phyloP scores from a whole-genome alignment of 2,329 filamentous ascomycete species.

The Ramichloridium luteum region DNA sequence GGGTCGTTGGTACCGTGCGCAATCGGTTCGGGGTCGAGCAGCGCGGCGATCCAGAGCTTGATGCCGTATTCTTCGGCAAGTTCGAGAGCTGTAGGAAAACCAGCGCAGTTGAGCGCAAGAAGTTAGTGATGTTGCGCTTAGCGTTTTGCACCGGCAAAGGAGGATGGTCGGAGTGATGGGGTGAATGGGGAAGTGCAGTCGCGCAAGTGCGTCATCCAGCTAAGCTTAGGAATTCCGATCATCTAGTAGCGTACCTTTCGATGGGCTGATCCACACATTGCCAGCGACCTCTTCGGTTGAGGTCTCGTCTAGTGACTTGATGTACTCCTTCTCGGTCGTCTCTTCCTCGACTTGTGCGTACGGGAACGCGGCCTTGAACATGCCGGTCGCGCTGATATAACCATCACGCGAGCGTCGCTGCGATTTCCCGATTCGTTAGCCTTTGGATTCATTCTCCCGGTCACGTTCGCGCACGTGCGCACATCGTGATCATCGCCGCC shows the following conservation, averaged over 20 bases:
- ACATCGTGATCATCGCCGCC: too few species aligned
- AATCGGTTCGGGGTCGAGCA: constrained; percentile 80
- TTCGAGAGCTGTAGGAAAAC: constrained; percentile 61
- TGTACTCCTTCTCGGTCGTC: constrained; percentile 63
- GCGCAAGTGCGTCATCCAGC: too few species aligned
- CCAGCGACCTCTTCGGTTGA: constrained; percentile 88
- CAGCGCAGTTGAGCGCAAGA: too few species aligned
- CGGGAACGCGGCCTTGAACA: constrained; percentile 85
- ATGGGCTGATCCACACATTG: constrained; percentile 88
- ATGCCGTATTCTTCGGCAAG: constrained; percentile 83
- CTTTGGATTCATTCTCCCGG: too few species aligned
- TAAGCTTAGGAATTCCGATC: too few species aligned
- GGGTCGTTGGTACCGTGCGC: constrained; percentile 48
- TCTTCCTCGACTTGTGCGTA: constrained; percentile 57
- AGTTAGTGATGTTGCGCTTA: too few species aligned
- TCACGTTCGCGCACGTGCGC: too few species aligned
- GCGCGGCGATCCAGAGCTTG: constrained; percentile 75
- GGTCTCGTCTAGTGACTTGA: constrained; percentile 71
- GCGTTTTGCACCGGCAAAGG: too few species aligned
- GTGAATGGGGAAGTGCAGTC: constrained; percentile 2
- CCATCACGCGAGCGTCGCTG: constrained; percentile 72
- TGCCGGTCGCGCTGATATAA: constrained; percentile 73
- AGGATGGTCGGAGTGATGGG: too few species aligned
- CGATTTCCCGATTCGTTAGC: too few species aligned
- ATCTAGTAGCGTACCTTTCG: constrained; percentile 48